A percentile compares a stretch with the other conserved stretches of the same genome.
phyloP scores from a whole-genome alignment of 345 rosid genomes.

The Brassica rapa region DNA sequence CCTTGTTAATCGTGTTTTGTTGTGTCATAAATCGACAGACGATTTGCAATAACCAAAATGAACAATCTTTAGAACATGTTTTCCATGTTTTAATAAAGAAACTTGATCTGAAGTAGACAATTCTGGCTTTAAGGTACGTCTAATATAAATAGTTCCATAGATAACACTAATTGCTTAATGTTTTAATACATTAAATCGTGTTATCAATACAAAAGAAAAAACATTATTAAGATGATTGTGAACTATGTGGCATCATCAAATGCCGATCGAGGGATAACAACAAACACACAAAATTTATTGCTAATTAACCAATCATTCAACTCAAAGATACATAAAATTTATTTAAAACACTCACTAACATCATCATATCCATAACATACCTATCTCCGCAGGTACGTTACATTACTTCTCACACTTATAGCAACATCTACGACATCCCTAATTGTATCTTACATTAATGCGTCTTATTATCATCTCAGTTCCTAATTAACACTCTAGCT shows the following conservation, averaged over 20 bases:
- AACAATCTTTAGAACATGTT: not conserved
- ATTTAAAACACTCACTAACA: slow-evolving; percentile 23
- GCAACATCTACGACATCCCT: slow-evolving; percentile 24
- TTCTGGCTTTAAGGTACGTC: not conserved
- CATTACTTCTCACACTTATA: slow-evolving; percentile 33
- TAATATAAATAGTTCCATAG: not conserved
- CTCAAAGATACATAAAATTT: not conserved
- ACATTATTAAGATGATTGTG: not conserved
- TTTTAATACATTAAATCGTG: not conserved
- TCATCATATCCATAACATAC: slow-evolving; percentile 21
- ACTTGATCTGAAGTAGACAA: not conserved
- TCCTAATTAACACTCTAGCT: slow-evolving; percentile 1
- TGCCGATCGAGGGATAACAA: not conserved
- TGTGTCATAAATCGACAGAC: not conserved
- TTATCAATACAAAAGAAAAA: not conserved
- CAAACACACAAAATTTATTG: slow-evolving; percentile 1
- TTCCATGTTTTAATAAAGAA: not conserved
- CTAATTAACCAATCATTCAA: slow-evolving; percentile 14
- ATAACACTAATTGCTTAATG: not conserved
- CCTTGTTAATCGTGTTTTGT: not conserved
- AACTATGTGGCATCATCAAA: slow-evolving; percentile 12
- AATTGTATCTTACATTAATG: slow-evolving; percentile 35
- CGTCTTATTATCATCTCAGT: slow-evolving; percentile 26
- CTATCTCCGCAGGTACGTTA: slow-evolving; percentile 20
- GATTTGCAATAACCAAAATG: not conserved